Evolutionary conservation across 106 monocot genomes (phyloP).

Genomic region (Dendrobium officinale): DNA sequence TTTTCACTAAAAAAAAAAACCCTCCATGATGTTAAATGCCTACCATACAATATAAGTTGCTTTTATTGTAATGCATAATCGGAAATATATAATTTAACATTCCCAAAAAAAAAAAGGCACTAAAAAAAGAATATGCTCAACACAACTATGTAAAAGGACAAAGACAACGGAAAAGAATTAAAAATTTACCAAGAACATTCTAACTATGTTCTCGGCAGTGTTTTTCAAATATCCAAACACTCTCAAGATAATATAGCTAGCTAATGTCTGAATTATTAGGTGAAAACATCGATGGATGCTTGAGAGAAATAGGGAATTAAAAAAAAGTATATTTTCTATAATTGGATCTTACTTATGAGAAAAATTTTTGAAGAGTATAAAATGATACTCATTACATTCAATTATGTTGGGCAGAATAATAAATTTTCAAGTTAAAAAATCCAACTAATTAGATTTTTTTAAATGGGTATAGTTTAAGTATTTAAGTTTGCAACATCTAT

Average conservation of each 20-base stretch:
- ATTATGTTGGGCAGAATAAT: neutral
- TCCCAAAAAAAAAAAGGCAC: neutral
- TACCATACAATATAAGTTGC: neutral
- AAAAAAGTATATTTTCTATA: neutral
- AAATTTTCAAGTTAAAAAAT: neutral
- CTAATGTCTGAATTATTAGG: neutral
- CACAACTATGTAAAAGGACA: neutral
- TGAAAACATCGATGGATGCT: neutral
- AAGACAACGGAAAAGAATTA: neutral
- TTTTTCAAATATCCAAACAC: neutral
- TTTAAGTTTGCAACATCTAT: neutral
- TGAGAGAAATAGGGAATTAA: neutral
- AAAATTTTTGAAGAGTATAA: neutral
- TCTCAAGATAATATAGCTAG: neutral
- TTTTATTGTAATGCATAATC: neutral
- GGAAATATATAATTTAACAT: neutral
- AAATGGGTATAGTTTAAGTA: neutral
- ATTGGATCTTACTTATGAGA: neutral
- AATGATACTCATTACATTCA: neutral
- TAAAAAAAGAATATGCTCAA: neutral
- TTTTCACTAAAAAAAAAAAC: neutral
- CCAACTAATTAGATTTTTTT: neutral
- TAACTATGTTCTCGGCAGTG: neutral
- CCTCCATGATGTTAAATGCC: neutral
- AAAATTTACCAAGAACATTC: neutral